Base-by-base conservation (phyloP, 805 yeast genomes). In the Starmerella apicola region DNA sequence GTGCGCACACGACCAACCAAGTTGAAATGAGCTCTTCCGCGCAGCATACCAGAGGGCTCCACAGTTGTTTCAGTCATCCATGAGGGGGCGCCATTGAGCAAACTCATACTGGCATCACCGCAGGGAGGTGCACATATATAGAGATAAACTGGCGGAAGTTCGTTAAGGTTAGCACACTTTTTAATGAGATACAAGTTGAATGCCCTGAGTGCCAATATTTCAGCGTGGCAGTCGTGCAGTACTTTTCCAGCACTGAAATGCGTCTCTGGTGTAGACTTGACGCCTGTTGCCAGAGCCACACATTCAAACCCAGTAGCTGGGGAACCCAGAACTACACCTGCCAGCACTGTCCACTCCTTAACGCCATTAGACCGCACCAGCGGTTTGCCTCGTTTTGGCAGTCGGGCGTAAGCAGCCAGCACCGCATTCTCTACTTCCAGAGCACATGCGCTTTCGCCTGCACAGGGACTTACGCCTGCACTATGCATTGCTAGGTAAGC, bases 181-280 rank as follows among this genome's bases (percentile, higher is more conserved):
- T 33, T 29, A 18, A 83, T 41, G 17, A 82, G 47, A 38, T 63
- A 68, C 48, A 70, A 58, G 50, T 86, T 86, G 54, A 88, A 74
- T 1, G 75, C 71, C 21, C 97, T 60, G 0, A 86, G 42, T 0
- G 80, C 72, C 13, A 91, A 59, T 1, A 85, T 70, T 54, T 88
- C 98, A 0, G 97, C 96, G 61, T 88, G 98, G 56, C 77, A 65
- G 57, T 88, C 97, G 53, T 88, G 97, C 0, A 88, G 63, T 7
- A 84, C 57, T 15, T 57, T 54, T 0, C 97, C 96, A 0, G 62
- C 41, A 3, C 55, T 45, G 0, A 79, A 56, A 2, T 48, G 53
- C 1, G 48, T 55, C 50, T 78, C 72, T 1, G 96, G 86, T 16
- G 71, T 51, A 0, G 83, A 71, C 54, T 91, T 91, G 36, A 84